Evolutionary conservation across 2,329 filamentous ascomycete species (phyloP), one percentile per base, ranked within the genome.

Genomic region (Zymoseptoria crescenta): DNA sequence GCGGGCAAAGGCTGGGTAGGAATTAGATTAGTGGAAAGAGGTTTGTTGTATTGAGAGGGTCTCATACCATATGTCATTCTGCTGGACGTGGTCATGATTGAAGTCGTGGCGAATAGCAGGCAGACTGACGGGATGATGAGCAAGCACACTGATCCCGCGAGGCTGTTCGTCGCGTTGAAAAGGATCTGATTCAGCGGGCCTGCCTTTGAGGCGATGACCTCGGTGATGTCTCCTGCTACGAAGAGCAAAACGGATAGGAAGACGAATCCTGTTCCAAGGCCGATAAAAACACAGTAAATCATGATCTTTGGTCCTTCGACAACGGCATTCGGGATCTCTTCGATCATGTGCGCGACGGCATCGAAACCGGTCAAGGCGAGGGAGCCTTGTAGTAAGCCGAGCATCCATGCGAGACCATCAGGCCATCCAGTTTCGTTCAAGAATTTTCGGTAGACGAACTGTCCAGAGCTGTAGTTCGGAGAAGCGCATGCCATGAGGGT

Each of bases 371-470:
- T 73, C 56, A 74, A 56, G 8, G 69, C 71, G 10, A 74, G 64
- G 29, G 67, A 68, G 29, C 70, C 72, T 52, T 74, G 71, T 10
- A 74, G 71, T 10, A 79, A 64, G 6, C 77, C 77, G 4, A 79
- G 68, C 27, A 79, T 66, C 77, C 77, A 74, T 7, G 72, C 70
- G 19, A 74, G 55, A 19, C 72, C 72, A 57, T 73, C 72, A 6
- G 72, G 72, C 72, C 72, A 74, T n/a, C 72, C 72, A 41, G 69
- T 72, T 30, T 66, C 59, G 52, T 91, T 91, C 69, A 87, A 81
- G 67, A 90, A 89, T 1, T 82, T 73, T 4, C 80, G 77, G 63
- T 87, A 89, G 9, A 89, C 87, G 56, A 87, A 88, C 8, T 79
- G 71, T 16, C 79, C 87, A 7, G 79, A 81, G 65, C 85, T 84